Conservation (phyloP, 2,329 filamentous ascomycete genomes). For the Fusarium tuaranense region DNA sequence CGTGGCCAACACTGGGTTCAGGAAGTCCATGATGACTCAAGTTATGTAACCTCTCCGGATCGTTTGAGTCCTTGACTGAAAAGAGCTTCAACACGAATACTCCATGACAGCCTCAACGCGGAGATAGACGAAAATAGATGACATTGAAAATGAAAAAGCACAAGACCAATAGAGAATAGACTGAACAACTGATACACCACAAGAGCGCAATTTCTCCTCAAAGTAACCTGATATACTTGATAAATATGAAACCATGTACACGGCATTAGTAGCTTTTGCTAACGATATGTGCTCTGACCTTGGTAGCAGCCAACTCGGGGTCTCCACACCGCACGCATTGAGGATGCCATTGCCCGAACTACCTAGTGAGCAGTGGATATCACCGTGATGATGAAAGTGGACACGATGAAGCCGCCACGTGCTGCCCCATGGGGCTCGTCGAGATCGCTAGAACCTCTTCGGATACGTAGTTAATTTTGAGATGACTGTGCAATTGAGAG, state of each 20-base stretch:
- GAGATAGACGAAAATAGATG: background rate
- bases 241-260: too few species aligned
- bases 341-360: background rate
- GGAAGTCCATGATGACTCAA: conserved; percentile 33
- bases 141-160: background rate
- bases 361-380: background rate
- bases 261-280: background rate
- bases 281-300: background rate
- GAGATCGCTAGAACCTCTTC: background rate
- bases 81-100: conserved; percentile 29
- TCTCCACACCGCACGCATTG: background rate
- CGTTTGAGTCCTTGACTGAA: background rate
- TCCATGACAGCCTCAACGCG: conserved; percentile 34
- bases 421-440: background rate
- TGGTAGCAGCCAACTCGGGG: background rate
- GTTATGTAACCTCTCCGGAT: conserved; percentile 14
- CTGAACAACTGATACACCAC: background rate
- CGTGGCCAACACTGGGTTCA: conserved; percentile 40
- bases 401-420: background rate
- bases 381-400: background rate
- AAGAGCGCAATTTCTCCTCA: too few species aligned
- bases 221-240: too few species aligned
- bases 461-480: background rate
- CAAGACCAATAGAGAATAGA: background rate
- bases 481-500: background rate